Percentiles rank a stretch among this genome's conserved stretches.
Conservation (phyloP, 768 basidiomycete genomes). For the Leccinum truebloodii region DNA sequence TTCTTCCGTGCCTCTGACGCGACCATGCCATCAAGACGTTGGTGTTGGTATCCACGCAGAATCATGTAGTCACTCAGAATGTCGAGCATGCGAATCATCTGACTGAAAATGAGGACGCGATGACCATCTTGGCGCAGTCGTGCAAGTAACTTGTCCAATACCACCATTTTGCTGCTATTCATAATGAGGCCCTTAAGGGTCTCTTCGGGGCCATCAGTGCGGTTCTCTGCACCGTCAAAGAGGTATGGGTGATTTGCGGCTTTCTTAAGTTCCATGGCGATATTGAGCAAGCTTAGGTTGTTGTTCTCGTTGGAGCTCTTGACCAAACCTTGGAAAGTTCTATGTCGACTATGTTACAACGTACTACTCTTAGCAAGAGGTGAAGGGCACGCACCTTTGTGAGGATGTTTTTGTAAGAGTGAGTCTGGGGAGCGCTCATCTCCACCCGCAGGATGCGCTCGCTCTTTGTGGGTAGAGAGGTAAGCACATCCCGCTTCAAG, state of each 20-base stretch:
- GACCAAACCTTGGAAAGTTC: conserved; percentile 92
- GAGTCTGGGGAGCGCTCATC: conserved; percentile 95
- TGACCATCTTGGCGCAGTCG: conserved; percentile 91
- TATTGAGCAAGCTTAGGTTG: conserved; percentile 95
- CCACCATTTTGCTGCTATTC: conserved; percentile 98
- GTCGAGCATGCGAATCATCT: conserved; percentile 99
- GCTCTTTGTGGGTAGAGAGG: conserved; percentile 95
- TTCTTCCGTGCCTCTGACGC: conserved; percentile 91
- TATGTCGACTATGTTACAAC: conserved; percentile 31
- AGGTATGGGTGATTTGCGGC: conserved; percentile 98
- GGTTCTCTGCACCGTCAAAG: conserved; percentile 91
- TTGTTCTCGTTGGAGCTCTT: conserved; percentile 87
- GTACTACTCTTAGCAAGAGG: neutral
- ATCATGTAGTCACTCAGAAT: conserved; percentile 97
- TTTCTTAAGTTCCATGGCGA: conserved; percentile 99
- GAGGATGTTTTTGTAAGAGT: conserved; percentile 98
- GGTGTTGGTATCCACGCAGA: conserved; percentile 86
- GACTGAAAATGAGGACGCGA: conserved; percentile 97
- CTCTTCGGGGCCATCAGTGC: conserved; percentile 67
- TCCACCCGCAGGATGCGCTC: conserved; percentile 97
- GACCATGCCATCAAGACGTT: conserved; percentile 95
- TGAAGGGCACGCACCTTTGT: conserved; percentile 63
- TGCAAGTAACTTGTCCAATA: conserved; percentile 94
- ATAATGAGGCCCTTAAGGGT: conserved; percentile 94
- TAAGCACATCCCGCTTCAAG: conserved; percentile 94